Conservation (phyloP, 169 alveolate species). For the Eimeria acervulina region DNA sequence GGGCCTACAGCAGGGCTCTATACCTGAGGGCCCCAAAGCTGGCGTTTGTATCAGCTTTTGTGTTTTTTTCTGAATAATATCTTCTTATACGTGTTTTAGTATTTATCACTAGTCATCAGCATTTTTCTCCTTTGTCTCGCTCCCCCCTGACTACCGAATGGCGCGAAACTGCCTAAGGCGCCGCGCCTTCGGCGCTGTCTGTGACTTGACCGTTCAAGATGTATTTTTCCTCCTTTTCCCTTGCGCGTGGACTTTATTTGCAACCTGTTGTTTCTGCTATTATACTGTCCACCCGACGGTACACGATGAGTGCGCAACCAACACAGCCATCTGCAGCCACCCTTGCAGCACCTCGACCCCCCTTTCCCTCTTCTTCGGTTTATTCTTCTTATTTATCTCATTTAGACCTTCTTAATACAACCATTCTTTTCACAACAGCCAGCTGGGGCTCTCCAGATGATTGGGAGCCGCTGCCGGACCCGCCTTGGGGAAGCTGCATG, state of each 20-base stretch:
- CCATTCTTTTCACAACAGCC: too few relatives aligned
- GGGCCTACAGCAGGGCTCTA: too few relatives aligned
- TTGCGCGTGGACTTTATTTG: constrained; percentile 35
- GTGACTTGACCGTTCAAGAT: constrained; percentile 41
- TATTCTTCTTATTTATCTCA: not conserved
- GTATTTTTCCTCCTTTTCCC: constrained; percentile 37
- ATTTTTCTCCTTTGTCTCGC: not conserved
- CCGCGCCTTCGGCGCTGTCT: constrained; percentile 48
- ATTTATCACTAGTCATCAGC: not conserved
- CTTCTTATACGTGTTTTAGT: not conserved
- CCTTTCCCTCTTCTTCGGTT: not conserved
- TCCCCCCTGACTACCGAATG: constrained; percentile 7
- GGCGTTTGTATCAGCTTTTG: not conserved
- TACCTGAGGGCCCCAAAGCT: constrained; percentile 54
- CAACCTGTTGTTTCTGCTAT: constrained; percentile 55
- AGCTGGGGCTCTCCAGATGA: too few relatives aligned
- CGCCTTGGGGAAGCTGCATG: constrained; percentile 15
- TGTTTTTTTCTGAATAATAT: not conserved
- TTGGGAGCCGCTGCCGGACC: not conserved
- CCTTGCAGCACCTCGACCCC: not conserved
- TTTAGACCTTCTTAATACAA: not conserved
- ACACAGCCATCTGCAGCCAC: not conserved
- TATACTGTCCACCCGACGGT: constrained; percentile 46
- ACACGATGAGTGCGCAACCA: not conserved
- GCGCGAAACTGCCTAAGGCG: constrained; percentile 53